These are phyloP conservation scores for Gossypium gossypioides DNA, from an alignment of 441 rosid genomes.

Conservation along the genomic window DNA sequence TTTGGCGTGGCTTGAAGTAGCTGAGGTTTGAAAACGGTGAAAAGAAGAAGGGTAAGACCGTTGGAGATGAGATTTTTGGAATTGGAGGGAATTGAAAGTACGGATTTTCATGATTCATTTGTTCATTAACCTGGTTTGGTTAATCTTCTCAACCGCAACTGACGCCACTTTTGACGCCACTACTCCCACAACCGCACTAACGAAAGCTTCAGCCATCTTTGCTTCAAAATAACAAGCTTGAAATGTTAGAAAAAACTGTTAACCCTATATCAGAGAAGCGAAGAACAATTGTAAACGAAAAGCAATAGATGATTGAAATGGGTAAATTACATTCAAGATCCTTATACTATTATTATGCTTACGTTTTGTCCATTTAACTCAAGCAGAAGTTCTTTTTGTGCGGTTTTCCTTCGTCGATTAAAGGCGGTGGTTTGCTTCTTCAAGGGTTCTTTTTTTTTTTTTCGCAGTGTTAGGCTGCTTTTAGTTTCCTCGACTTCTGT, in stretches of 20 bases:
- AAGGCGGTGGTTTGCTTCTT: no score
- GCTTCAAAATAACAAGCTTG: not conserved
- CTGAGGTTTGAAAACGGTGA: constrained; percentile 11
- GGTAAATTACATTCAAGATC: not conserved
- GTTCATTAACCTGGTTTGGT: not conserved
- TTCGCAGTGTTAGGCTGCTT: no score
- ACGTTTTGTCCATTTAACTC: no score
- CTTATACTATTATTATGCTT: no score
- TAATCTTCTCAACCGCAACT: not conserved
- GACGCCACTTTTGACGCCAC: not conserved
- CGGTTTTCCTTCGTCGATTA: no score
- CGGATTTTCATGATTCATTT: constrained; percentile 32
- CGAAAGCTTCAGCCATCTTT: constrained; percentile 5
- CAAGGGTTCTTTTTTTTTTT: no score
- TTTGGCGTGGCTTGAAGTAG: not conserved
- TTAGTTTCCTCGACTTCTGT: no score
- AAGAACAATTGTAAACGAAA: not conserved
- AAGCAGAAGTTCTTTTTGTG: no score
- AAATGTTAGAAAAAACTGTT: not conserved
- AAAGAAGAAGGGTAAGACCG: constrained; percentile 14
- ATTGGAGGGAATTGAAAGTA: constrained; percentile 20
- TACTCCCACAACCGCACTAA: not conserved
- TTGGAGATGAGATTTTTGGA: constrained; percentile 24
- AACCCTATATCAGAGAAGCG: not conserved
- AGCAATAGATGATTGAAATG: not conserved